Evolutionary conservation across 306 rosid species (phyloP).

Genomic region (Astragalus membranaceus): DNA sequence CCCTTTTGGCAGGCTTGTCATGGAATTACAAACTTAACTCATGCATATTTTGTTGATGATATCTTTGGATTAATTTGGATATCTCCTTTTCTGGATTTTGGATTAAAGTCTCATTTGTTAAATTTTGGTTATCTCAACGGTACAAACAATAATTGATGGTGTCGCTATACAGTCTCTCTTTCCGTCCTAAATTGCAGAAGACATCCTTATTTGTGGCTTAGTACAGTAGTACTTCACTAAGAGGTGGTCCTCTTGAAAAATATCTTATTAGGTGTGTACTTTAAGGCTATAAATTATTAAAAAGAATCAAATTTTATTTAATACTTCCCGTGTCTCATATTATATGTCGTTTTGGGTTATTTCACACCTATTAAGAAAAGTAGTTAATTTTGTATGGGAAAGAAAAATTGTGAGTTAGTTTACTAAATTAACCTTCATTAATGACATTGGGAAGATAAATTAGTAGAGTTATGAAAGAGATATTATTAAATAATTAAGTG

Average conservation of each 20-base stretch:
- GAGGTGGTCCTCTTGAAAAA: neutral
- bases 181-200: neutral
- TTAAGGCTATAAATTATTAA: no score
- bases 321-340: no score
- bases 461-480: no score
- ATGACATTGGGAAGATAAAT: no score
- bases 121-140: neutral
- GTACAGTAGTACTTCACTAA: neutral
- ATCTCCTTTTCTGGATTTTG: neutral
- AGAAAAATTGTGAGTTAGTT: no score
- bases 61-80: neutral
- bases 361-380: no score
- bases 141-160: neutral
- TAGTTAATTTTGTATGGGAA: no score
- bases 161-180: neutral
- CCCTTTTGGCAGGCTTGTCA: neutral
- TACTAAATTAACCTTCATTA: no score
- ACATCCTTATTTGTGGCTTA: neutral
- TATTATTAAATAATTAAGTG: no score
- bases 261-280: no score
- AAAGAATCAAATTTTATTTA: no score
- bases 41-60: neutral
- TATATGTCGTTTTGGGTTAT: no score
- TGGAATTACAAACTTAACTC: neutral
- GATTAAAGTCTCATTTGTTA: neutral